Base-by-base conservation (phyloP, 73 alveolate species). In the Blepharisma japonicum region DNA sequence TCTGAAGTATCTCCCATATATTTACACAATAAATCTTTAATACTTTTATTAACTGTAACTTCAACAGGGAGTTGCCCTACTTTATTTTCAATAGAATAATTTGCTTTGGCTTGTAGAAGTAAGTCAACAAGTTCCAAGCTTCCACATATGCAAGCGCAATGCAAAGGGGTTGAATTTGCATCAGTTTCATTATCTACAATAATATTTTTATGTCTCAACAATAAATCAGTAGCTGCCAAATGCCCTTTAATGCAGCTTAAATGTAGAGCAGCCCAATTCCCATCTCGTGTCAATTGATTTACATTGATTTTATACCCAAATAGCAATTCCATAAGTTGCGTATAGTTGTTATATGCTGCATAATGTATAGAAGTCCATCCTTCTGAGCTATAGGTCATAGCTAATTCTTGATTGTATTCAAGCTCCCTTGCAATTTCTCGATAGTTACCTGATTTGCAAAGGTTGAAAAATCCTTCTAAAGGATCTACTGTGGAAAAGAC, bases 291-390 rank as follows among this genome's bases (percentile, higher is more conserved):
- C 66, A 51, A 51, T 51, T 51, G 66, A 51, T 51, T 51, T 14
- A 51, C 66, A 51, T 51, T 18, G 0, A 18, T 18, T 14, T 51
- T 18, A 3, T 51, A 11, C n/a, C 21, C 66, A 14, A 51, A 18
- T 14, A 51, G 4, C n/a, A 51, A 4, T 51, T 51, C 21, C n/a
- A 51, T 51, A 11, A 51, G 21, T 51, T 51, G 27, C n/a, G 27
- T 14, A 51, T 51, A 14, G 7, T 83, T 83, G 49, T 42, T 71
- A 45, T 55, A 82, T 46, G 72, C 55, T 6, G 89, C 89, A 9
- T 72, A 39, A 46, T 82, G 89, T 0, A 82, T 71, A 8, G 81
- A 25, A n/a, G 89, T 76, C 89, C 89, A 82, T 27, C 89, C 89
- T 39, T 42, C 66, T 1, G n/a, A 14, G 21, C 66, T 51, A 51